Evolutionary conservation across 2,329 filamentous ascomycete genomes (phyloP).

Genomic region (Daldinia sp.): DNA sequence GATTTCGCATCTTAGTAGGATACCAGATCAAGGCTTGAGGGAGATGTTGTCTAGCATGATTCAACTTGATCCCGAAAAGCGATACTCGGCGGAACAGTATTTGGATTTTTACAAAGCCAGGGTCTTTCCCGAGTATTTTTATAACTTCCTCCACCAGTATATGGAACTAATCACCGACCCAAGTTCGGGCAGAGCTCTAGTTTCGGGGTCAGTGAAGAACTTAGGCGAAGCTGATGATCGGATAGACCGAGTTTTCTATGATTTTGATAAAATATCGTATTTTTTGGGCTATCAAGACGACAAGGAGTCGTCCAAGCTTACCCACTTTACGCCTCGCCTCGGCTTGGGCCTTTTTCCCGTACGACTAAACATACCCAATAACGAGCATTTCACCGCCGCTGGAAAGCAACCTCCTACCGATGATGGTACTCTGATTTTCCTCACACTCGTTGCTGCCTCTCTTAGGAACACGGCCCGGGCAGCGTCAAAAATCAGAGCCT

Average conservation of each 20-base stretch:
- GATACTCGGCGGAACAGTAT: slow-evolving; percentile 94
- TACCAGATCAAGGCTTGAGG: slow-evolving; percentile 85
- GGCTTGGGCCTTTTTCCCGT: slow-evolving; percentile 77
- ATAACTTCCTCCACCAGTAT: slow-evolving; percentile 96
- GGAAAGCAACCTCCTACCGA: slow-evolving; percentile 71
- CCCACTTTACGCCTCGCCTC: slow-evolving; percentile 56
- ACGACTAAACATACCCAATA: slow-evolving; percentile 85
- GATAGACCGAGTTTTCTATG: slow-evolving; percentile 90
- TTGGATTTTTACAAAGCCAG: slow-evolving; percentile 90
- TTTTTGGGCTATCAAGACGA: slow-evolving; percentile 80
- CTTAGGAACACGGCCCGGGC: slow-evolving; percentile 88
- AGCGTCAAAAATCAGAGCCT: slow-evolving; percentile 86
- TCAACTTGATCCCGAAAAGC: slow-evolving; percentile 87
- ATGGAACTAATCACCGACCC: slow-evolving; percentile 96
- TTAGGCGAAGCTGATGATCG: slow-evolving; percentile 89
- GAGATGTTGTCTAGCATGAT: slow-evolving; percentile 97
- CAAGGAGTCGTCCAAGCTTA: slow-evolving; percentile 41
- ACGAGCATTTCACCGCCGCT: slow-evolving; percentile 73
- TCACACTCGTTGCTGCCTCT: slow-evolving; percentile 88
- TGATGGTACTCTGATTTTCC: slow-evolving; percentile 90
- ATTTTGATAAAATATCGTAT: slow-evolving; percentile 98
- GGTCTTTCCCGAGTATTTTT: slow-evolving; percentile 96
- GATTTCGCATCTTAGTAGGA: slow-evolving; percentile 81
- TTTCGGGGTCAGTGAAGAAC: slow-evolving; percentile 74
- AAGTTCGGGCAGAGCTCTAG: slow-evolving; percentile 76